Evolutionary conservation across 768 basidiomycete species (phyloP).

Genomic region (Tricholoma furcatifolium): DNA sequence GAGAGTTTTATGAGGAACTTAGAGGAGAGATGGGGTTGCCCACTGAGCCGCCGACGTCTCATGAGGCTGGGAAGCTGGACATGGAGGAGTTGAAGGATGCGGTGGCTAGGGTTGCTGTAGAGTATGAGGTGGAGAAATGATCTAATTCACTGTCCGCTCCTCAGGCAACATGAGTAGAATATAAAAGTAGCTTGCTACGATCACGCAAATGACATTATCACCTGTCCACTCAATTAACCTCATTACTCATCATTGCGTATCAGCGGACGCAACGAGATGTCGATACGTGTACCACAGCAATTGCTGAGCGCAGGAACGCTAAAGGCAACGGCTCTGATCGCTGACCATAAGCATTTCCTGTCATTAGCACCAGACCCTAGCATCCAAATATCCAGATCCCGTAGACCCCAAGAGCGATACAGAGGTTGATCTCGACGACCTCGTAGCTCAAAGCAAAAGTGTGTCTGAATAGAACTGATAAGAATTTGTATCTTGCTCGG

Average conservation of each 20-base stretch:
- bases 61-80: background rate
- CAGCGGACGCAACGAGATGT: no score
- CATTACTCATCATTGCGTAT: no score
- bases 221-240: no score
- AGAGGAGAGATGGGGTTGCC: constrained; percentile 53
- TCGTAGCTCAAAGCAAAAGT: background rate
- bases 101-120: constrained; percentile 15
- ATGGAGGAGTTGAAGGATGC: constrained; percentile 11
- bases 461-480: background rate
- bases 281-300: background rate
- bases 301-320: background rate
- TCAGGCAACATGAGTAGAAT: no score
- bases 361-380: background rate
- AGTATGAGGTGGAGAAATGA: constrained; percentile 11
- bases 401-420: background rate
- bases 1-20: constrained; percentile 71
- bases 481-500: background rate
- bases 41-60: no score
- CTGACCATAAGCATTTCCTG: background rate
- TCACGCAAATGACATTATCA: no score
- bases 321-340: background rate
- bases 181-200: no score
- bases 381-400: background rate
- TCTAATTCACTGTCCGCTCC: no score
- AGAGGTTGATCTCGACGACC: background rate